phyloP scores from a whole-genome alignment of 2,329 filamentous ascomycete genomes.

The Colletotrichum godetiae region DNA sequence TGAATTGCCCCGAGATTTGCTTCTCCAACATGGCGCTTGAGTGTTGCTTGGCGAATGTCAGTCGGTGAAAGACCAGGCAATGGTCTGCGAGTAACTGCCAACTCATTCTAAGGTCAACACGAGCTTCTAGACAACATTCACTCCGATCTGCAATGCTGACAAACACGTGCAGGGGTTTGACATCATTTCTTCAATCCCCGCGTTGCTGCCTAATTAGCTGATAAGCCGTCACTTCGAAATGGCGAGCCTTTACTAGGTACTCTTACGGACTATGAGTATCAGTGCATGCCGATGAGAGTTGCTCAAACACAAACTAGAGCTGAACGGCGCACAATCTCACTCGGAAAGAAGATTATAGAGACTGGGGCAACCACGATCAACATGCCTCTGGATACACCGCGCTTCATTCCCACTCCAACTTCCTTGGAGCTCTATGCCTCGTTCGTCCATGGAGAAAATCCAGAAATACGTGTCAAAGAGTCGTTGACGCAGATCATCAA shows the following conservation, averaged over 20 bases:
- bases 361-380: not conserved
- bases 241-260: not conserved
- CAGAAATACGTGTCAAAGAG: not conserved
- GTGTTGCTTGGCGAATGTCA: no score
- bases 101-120: not conserved
- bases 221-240: not conserved
- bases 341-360: not conserved
- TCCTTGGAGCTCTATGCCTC: not conserved
- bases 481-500: constrained; percentile 41
- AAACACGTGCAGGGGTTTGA: not conserved
- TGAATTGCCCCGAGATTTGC: no score
- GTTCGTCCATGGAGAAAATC: not conserved
- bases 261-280: not conserved
- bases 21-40: no score
- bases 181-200: not conserved
- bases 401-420: not conserved
- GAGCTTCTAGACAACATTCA: not conserved
- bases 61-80: no score
- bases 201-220: not conserved
- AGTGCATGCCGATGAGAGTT: not conserved
- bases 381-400: not conserved
- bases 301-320: not conserved
- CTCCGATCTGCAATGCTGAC: not conserved
- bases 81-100: not conserved
- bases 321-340: not conserved